Base-by-base conservation (phyloP, 306 rosid species). In the Fagus crenata region DNA sequence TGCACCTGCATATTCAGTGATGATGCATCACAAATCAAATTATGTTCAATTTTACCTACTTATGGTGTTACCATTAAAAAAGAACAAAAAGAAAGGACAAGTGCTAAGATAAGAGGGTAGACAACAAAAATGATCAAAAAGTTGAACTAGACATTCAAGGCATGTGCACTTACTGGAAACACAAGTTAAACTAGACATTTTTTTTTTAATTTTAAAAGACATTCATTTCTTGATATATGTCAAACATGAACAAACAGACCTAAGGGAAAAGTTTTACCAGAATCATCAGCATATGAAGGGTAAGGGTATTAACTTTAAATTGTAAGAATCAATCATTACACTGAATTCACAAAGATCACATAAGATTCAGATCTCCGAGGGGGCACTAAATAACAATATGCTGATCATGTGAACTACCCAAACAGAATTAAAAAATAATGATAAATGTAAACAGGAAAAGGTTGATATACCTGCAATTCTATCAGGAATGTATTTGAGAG, bases 401-500 rank as follows among this genome's bases (percentile, higher is more conserved):
- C 28, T 22, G 28, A 22, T 22, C 28, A 22, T 22, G 28, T 22
- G 28, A 22, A 22, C 28, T 22, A 22, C 28, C 41, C 36, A 67
- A 31, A 5, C 7, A 53, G 53, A 74, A 17, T n/a, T 69, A 9
- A 63, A 46, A 33, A 28, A 75, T 2, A 9, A 65, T 46, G 4
- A 3, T 13, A 54, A 53, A 6, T 49, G 49, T 58, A 42, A 69
- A 28, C 60, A 75, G 28, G 46, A 69, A 35, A 65, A 42, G 1
- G 73, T 7, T 63, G 53, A 46, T 49, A 65, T 76, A 93, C 99
- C 99, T 86, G 97, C 91, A 80, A 95, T 84, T 86, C 87, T 92
- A 85, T 92, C 84, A 1, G 99, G 97, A 86, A 92, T 88, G 78
- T 88, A 90, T 87, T 82, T 89, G 54, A 95, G 96, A 0, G 97